phyloP scores from a whole-genome alignment of 1,284 basidiomycete species.

The Stereum hirsutum region DNA sequence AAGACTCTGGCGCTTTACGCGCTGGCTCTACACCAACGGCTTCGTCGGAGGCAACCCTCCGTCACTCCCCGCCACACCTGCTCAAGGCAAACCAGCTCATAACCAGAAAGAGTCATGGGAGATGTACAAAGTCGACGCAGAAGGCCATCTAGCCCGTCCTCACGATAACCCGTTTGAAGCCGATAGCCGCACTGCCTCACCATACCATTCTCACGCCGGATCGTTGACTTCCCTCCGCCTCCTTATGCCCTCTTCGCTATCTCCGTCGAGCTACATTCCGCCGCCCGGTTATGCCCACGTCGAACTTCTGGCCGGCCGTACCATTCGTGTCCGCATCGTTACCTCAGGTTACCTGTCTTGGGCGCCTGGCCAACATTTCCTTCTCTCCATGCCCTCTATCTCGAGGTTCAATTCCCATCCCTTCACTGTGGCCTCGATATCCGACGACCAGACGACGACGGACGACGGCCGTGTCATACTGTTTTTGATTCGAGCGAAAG shows the following conservation, averaged over 20 bases:
- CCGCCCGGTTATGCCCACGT: conserved; percentile 69
- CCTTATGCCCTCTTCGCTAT: conserved; percentile 6
- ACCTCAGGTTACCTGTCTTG: conserved; percentile 55
- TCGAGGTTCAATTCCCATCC: conserved; percentile 69
- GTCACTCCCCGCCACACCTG: background rate
- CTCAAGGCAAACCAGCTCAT: background rate
- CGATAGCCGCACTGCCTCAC: no score
- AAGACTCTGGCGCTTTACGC: conserved; percentile 47
- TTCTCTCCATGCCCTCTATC: conserved; percentile 65
- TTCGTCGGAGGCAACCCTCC: conserved; percentile 21
- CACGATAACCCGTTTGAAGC: no score
- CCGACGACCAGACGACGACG: conserved; percentile 39
- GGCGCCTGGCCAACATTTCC: conserved; percentile 76
- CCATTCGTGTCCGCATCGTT: conserved; percentile 65
- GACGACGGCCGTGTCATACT: conserved; percentile 51
- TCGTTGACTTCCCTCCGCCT: conserved; percentile 5
- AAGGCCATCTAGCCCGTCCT: no score
- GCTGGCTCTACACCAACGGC: conserved; percentile 62
- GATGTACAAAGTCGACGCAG: conserved; percentile 1
- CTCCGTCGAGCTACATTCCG: conserved; percentile 29
- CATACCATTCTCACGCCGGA: background rate
- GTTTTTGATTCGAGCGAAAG: conserved; percentile 69
- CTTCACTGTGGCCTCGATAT: conserved; percentile 71
- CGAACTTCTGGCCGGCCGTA: conserved; percentile 73
- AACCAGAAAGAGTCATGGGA: conserved; percentile 4